Evolutionary conservation across 306 rosid species (phyloP), one percentile per base, ranked within the genome.

Genomic region (Citrullus mucosospermus): DNA sequence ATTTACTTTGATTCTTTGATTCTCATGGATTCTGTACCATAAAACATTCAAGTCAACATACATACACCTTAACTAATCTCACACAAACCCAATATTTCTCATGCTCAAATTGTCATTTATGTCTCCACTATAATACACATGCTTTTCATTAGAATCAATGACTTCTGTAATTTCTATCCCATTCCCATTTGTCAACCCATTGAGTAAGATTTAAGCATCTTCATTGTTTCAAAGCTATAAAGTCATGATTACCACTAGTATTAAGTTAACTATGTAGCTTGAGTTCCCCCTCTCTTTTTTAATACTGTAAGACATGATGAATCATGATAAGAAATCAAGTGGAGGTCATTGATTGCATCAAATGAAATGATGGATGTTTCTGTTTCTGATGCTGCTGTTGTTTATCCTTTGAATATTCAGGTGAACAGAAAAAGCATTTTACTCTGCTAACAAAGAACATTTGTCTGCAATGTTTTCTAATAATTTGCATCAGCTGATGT

Each of bases 201-300:
- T 50, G 78, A 74, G 78, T 74, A 20, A 53, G 50, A 18, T 32
- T 18, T 54, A 74, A 74, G 78, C 78, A 74, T 74, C 78, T 74
- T 8, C 63, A 51, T 53, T 32, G 78, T 53, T 74, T 50, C 22
- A 72, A 72, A 72, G 77, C 59, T 71, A 50, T 18, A 72, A 65
- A 53, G 50, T 34, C 50, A 74, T 72, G 48, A 74, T 74, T 53
- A 74, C 17, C 62, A 74, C 25, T 74, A 22, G 57, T 70, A 72
- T 22, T 22, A 22, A 22, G 22, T 50, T 50, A 25, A 51, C 54
- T 32, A 30, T 48, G 77, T 48, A 72, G 60, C 22, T 71, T 48
- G 59, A 48, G 58, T 30, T 71, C 15, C 57, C 43, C 53, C 0
- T 15, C 1, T 44, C 20, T 67, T 39, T 39, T 67, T 65, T 14